Percentiles rank a stretch among this genome's conserved stretches.
Conservation (phyloP, 2,329 filamentous ascomycete species). For the Aspergillus ochraceoroseus region DNA sequence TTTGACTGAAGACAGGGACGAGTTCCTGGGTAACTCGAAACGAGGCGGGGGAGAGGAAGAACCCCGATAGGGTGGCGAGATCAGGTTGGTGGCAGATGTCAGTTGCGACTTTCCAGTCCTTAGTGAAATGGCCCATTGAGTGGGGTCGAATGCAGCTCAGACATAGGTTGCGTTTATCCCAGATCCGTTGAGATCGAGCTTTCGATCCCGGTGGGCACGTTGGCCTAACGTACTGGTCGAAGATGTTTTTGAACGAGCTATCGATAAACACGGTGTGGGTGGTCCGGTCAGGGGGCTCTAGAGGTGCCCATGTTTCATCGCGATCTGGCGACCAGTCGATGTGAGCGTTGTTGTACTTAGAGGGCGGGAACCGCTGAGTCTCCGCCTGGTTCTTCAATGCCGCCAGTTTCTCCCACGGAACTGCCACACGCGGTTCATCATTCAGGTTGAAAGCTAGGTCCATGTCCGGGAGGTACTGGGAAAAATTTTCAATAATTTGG, state of each 20-base stretch:
- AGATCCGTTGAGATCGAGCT: slow-evolving; percentile 55
- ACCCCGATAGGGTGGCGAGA: slow-evolving; percentile 65
- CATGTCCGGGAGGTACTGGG: slow-evolving; percentile 56
- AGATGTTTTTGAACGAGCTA: slow-evolving; percentile 39
- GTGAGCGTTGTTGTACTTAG: slow-evolving; percentile 22
- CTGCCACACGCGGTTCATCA: slow-evolving; percentile 54
- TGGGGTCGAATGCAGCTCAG: slow-evolving; percentile 59
- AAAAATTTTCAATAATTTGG: slow-evolving; percentile 52
- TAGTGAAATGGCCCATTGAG: slow-evolving; percentile 62
- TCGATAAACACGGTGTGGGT: slow-evolving; percentile 39
- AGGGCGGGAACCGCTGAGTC: slow-evolving; percentile 16
- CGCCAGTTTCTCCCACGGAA: slow-evolving; percentile 47
- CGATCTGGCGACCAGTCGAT: slow-evolving; percentile 40
- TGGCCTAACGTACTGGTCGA: slow-evolving; percentile 42
- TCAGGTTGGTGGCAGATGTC: slow-evolving; percentile 75
- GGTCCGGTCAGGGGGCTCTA: slow-evolving; percentile 33
- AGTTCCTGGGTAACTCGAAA: slow-evolving; percentile 60
- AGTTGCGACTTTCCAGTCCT: slow-evolving; percentile 60
- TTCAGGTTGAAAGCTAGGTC: slow-evolving; percentile 60
- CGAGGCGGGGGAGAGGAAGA: slow-evolving; percentile 62
- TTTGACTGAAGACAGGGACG: slow-evolving; percentile 69
- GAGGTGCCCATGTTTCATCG: slow-evolving; percentile 36
- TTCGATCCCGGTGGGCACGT: slow-evolving; percentile 61
- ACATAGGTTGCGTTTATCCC: slow-evolving; percentile 63
- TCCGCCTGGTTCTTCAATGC: slow-evolving; percentile 32